Evolutionary conservation across 345 rosid species (phyloP).

Genomic region (Carallia pectinifolia): DNA sequence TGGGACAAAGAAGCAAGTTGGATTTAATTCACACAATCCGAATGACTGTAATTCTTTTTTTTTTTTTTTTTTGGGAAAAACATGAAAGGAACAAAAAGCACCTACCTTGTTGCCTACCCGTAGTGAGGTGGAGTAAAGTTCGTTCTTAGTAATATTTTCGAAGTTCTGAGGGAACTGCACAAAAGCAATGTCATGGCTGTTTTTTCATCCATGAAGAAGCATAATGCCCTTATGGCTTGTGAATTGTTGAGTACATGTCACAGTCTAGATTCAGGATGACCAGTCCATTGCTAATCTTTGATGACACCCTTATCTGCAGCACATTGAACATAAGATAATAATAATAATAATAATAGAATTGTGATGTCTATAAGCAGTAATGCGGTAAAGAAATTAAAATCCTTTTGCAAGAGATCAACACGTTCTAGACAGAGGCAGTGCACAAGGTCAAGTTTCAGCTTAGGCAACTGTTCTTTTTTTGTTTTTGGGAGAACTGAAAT

Average conservation of each 20-base stretch:
- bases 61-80: not conserved
- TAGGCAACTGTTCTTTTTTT: no score
- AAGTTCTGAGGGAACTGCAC: conserved; percentile 66
- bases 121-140: conserved; percentile 36
- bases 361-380: no score
- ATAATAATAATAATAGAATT: not conserved
- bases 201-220: conserved; percentile 74
- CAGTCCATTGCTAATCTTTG: conserved; percentile 39
- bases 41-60: not conserved
- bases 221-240: conserved; percentile 38
- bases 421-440: no score
- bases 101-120: conserved; percentile 29
- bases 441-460: no score
- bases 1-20: not conserved
- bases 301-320: conserved; percentile 50
- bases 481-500: no score
- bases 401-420: no score
- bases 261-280: conserved; percentile 47
- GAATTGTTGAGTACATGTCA: conserved; percentile 51
- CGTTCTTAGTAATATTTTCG: conserved; percentile 55
- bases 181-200: conserved; percentile 59
- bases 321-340: not conserved
- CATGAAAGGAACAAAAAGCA: not conserved
- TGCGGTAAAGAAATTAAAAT: no score
- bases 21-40: not conserved